Conservation (phyloP, 169 alveolate genomes). For the Prorocentrum cordatum region DNA sequence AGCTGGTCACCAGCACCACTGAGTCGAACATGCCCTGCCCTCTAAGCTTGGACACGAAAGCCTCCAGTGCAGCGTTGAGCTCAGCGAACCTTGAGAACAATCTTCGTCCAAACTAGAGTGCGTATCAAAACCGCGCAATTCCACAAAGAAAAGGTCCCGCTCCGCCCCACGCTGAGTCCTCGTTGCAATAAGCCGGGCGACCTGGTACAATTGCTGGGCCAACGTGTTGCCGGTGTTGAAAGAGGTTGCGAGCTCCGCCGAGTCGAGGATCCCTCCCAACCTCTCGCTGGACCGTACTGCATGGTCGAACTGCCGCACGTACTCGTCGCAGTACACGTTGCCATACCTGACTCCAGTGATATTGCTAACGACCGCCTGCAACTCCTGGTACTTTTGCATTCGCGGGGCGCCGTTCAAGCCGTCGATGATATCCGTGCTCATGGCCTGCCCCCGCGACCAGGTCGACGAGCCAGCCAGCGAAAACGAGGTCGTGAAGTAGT, state of each 20-base stretch:
- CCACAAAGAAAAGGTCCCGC: conserved; percentile 27
- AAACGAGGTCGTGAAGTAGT: too few species aligned
- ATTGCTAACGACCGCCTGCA: conserved; percentile 9
- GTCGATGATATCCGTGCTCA: too few species aligned
- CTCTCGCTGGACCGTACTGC: too few species aligned
- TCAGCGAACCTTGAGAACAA: background rate
- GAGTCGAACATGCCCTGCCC: conserved; percentile 10
- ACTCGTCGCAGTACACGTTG: conserved; percentile 14
- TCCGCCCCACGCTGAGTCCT: conserved; percentile 21
- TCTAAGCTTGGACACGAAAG: conserved; percentile 20
- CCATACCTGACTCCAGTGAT: conserved; percentile 27
- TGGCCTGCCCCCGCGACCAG: too few species aligned
- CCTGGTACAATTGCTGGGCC: too few species aligned
- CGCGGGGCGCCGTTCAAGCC: too few species aligned
- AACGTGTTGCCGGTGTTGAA: too few species aligned
- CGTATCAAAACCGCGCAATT: conserved; percentile 11
- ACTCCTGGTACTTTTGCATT: background rate
- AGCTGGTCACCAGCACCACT: conserved; percentile 5
- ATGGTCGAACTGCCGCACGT: too few species aligned
- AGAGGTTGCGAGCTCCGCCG: too few species aligned
- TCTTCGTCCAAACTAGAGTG: background rate
- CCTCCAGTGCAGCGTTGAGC: background rate
- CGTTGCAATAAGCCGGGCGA: too few species aligned
- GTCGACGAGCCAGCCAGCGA: too few species aligned
- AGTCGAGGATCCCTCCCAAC: too few species aligned